Base-by-base conservation (phyloP, 2,329 filamentous ascomycete species). In the Spiromastix sp. region DNA sequence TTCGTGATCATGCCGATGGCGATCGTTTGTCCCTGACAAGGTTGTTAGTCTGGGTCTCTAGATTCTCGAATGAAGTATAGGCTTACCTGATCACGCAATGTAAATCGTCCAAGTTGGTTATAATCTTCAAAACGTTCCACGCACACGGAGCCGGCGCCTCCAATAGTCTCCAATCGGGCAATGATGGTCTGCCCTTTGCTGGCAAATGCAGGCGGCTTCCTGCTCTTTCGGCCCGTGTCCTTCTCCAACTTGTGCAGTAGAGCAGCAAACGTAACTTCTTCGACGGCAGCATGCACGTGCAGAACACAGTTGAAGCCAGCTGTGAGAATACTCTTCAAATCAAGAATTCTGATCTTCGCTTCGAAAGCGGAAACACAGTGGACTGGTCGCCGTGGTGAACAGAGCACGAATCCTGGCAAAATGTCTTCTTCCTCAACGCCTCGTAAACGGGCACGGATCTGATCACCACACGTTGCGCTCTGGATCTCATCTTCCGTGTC, bases 1-100 rank as follows among this genome's bases (percentile, higher is more conserved):
- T 87, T 95, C 41, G 85, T 95, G 60, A 98, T 93, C 75, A 98
- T 98, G 55, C 91, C 91, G 66, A 98, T 98, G 38, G 91, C 91
- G 67, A 98, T 95, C 0, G 91, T 98, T 82, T 96, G 89, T 51
- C 91, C 91, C 79, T 96, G 36, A 56, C 44, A 48, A 34, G 44
- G 16, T 37, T 15, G 21, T 49, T 34, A 56, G 29, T 25, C 34
- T 16, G 4, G 21, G 4, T 19, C 15, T 17, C 25, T 18, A 37
- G 17, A 37, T 40, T 17, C 10, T 15, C 48, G 56, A 16, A 41
- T 40, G 44, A 32, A 18, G 13, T 22, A 31, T 47, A 36, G 16
- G 11, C 70, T 50, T 71, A 85, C 82, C 72, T 87, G 83, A 55
- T 91, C 86, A 72, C 86, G 72, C 36, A 93, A 71, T 12, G 86